Base-by-base conservation (phyloP, 2,329 filamentous ascomycete species). In the Aspergillus sp. region DNA sequence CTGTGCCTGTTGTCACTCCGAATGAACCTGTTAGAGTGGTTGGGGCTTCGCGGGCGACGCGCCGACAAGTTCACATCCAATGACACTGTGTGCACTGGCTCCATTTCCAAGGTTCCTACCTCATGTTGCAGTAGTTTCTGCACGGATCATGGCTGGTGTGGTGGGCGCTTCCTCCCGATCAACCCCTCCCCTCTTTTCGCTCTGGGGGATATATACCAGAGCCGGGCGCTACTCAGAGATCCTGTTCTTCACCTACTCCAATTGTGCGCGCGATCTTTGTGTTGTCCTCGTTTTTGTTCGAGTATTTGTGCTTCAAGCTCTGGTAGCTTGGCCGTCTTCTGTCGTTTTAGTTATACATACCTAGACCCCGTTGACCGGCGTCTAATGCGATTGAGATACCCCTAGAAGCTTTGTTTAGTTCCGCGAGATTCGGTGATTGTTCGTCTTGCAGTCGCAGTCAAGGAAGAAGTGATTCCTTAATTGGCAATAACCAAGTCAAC, bases 401-500 rank as follows among this genome's bases (percentile, higher is more conserved):
- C 65, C 63, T 70, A 69, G 61, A 71, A 58, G 55, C 57, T 60
- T 54, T 54, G 55, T 57, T 39, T 36, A 55, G 42, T 49, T 53
- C 32, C 47, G 57, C 51, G 55, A 49, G 65, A 56, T 63, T 61
- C 67, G 24, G 46, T 22, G 20, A 20, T 31, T 29, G 22, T 45
- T 9, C 9, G 14, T 24, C 31, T n/a, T 42, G 39, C 22, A 24
- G n/a, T 53, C 10, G 42, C 55, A 29, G 16, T 6, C 26, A 47
- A 39, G 51, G 16, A 31, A 31, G 6, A 12, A 24, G 45, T 12
- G 20, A 65, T 55, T 20, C 29, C 52, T 61, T 54, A 49, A 62
- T 56, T 55, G 68, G 76, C 65, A 53, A 84, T 84, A 81, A 72
- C 77, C 66, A 75, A 75, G 67, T 75, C 76, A 73, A 47, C 14